Conservation (phyloP, 208 protist genomes). For the Leishmania amazonensis region DNA sequence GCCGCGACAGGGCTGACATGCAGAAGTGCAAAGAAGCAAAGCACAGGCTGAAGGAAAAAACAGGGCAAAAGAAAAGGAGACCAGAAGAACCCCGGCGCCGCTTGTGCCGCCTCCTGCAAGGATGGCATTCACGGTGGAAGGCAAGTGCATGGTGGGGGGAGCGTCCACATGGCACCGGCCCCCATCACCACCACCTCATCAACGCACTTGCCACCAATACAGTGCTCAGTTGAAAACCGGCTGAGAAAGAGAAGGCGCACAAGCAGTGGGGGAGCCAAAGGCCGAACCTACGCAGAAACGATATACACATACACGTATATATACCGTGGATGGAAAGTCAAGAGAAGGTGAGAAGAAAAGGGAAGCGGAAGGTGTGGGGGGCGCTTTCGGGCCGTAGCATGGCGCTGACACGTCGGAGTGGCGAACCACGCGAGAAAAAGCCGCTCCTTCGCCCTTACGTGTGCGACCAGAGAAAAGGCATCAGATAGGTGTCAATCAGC, state of each 20-base stretch:
- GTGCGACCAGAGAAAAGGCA: neutral
- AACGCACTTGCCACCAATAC: neutral
- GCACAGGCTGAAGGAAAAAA: neutral
- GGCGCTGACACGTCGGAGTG: neutral
- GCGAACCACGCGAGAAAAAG: neutral
- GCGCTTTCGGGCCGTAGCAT: neutral
- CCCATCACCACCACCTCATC: neutral
- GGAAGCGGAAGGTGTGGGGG: neutral
- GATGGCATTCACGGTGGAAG: neutral
- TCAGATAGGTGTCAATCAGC: neutral
- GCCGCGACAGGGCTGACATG: neutral
- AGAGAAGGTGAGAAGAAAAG: constrained; percentile 16
- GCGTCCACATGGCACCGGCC: neutral
- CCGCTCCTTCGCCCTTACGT: neutral
- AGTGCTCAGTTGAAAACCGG: neutral
- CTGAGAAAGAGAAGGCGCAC: neutral
- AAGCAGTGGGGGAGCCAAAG: neutral
- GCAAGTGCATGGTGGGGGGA: neutral
- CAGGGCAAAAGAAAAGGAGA: neutral
- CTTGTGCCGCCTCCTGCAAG: neutral
- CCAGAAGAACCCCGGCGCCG: neutral
- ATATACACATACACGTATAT: neutral
- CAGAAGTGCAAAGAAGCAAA: neutral
- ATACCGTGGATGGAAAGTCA: constrained; percentile 1
- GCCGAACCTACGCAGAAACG: neutral